A percentile compares a stretch with the other conserved stretches of the same genome.
phyloP scores from a whole-genome alignment of 495 filamentous ascomycete species.

The Neurospora discreta region DNA sequence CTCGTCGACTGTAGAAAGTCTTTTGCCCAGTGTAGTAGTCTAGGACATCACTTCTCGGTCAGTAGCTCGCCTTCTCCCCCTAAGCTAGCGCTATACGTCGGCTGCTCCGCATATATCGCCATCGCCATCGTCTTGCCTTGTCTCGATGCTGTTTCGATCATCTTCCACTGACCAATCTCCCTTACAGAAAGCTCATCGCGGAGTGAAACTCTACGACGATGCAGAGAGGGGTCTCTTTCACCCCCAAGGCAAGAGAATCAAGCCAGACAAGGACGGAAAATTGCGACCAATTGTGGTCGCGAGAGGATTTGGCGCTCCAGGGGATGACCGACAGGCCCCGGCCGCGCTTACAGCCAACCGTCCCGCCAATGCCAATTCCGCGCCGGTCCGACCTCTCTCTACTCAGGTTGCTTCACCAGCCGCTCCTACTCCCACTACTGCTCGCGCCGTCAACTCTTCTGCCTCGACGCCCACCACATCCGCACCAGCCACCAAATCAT shows the following conservation, averaged over 20 bases:
- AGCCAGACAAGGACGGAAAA: background rate
- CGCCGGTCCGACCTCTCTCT: too few relatives aligned
- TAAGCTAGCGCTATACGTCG: background rate
- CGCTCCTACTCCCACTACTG: background rate
- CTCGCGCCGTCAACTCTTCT: background rate
- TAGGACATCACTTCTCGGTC: background rate
- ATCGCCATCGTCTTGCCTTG: background rate
- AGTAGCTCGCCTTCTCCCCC: background rate
- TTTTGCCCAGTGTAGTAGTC: background rate
- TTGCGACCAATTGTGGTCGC: background rate
- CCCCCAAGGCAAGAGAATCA: background rate
- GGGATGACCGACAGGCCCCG: background rate
- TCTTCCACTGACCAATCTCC: background rate
- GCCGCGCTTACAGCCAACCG: background rate
- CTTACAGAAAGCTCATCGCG: background rate
- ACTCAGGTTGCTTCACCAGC: too few relatives aligned
- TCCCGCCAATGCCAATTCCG: too few relatives aligned
- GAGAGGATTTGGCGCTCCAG: background rate
- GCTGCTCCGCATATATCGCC: background rate
- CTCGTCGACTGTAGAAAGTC: background rate
- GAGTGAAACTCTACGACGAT: background rate
- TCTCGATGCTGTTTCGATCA: too few relatives aligned
- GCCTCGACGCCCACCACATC: background rate
- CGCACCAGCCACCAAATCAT: background rate
- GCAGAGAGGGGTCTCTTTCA: background rate